phyloP scores from a whole-genome alignment of 768 basidiomycete species.

The Lentinula aciculospora region DNA sequence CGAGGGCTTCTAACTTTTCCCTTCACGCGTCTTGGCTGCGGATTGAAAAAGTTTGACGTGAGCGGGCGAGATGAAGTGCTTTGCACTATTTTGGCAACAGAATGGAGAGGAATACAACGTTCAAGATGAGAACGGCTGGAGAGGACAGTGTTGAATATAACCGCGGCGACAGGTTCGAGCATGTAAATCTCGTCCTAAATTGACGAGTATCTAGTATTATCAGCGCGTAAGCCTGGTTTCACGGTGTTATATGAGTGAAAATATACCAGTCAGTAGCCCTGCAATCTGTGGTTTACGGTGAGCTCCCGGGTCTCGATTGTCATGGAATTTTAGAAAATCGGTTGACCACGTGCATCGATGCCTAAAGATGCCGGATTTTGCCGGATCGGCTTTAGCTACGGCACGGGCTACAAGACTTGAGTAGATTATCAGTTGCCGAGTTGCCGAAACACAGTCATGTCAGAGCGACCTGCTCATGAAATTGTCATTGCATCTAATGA shows the following conservation, averaged over 20 bases:
- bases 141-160: conserved; percentile 44
- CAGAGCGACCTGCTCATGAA: conserved; percentile 42
- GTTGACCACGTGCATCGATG: background rate
- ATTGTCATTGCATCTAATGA: conserved; percentile 43
- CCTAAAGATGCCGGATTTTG: background rate
- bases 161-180: conserved; percentile 59
- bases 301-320: background rate
- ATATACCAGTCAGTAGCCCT: background rate
- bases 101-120: conserved; percentile 20
- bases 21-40: conserved; percentile 43
- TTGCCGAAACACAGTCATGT: background rate
- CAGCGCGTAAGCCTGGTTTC: background rate
- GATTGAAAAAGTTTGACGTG: conserved; percentile 49
- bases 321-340: background rate
- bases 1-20: conserved; percentile 45
- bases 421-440: background rate
- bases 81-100: conserved; percentile 22
- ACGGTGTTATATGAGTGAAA: background rate
- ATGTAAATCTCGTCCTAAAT: conserved; percentile 33
- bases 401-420: background rate
- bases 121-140: conserved; percentile 24
- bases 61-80: conserved; percentile 25
- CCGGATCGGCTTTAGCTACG: background rate
- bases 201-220: conserved; percentile 8
- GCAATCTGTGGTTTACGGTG: background rate